phyloP scores from a whole-genome alignment of 208 protist genomes.

The Acanthamoeba healyi region DNA sequence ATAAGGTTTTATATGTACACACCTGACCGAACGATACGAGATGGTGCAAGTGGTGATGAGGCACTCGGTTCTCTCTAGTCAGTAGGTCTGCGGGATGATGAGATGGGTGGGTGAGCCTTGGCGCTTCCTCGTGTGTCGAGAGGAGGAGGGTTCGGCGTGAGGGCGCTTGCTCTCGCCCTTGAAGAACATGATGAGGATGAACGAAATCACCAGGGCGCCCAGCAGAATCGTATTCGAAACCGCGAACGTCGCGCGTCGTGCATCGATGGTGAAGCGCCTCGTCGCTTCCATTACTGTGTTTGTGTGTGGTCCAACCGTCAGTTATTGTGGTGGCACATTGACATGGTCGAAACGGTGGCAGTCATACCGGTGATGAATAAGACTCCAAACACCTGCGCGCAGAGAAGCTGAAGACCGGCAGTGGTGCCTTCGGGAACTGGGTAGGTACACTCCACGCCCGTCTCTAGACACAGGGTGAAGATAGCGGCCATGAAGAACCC shows the following conservation, averaged over 20 bases:
- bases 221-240: constrained; percentile 7
- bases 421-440: constrained; percentile 22
- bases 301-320: too few relatives aligned
- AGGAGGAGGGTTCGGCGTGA: too few relatives aligned
- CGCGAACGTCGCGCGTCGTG: neutral
- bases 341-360: neutral
- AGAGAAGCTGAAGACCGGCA: constrained; percentile 4
- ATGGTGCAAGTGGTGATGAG: too few relatives aligned
- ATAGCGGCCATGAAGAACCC: constrained; percentile 38
- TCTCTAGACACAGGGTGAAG: constrained; percentile 20
- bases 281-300: constrained; percentile 37
- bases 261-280: neutral
- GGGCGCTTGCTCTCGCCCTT: constrained; percentile 30
- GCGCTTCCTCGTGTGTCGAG: too few relatives aligned
- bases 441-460: constrained; percentile 2
- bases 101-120: too few relatives aligned
- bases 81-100: too few relatives aligned
- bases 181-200: constrained; percentile 23
- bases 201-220: neutral
- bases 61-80: too few relatives aligned
- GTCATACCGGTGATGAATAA: constrained; percentile 7
- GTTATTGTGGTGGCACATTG: too few relatives aligned
- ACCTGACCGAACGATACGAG: too few relatives aligned
- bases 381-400: constrained; percentile 25
- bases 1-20: too few relatives aligned